Base-by-base conservation (phyloP, 768 basidiomycete genomes). In the Trichaptum fuscoviolaceum region DNA sequence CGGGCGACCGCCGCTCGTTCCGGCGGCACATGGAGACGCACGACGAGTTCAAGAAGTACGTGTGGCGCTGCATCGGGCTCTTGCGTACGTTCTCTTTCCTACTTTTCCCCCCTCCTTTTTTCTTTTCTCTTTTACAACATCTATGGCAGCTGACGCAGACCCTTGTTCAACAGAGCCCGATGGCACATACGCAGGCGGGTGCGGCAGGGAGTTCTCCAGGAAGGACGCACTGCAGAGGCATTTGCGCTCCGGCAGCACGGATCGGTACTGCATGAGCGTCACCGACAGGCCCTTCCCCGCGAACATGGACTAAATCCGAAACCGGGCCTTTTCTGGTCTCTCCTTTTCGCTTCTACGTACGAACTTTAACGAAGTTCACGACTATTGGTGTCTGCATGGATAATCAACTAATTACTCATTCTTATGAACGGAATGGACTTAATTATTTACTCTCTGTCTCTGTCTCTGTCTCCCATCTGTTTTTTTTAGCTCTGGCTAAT, bases 161-260 rank as follows among this genome's bases (percentile, higher is more conserved):
- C n/a, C n/a, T n/a, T n/a, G n/a, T n/a, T n/a, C n/a, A n/a, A 6
- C 30, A 61, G 59, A 34, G 24, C 15, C 10, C 24, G 59, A 61
- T 34, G 59, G 59, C 24, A 61, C 24, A 12, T 25, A 61, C 24
- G 25, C 24, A 3, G 59, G 59, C 10, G 59, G 59, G 18, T 80
- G 79, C 66, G 71, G 75, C 65, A 75, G 72, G 64, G 73, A 73
- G 65, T 80, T 80, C 60, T 77, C 77, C 63, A 72, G 79, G 69
- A 75, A 74, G 64, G 79, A 80, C 65, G 78, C 78, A 27, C 74
- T 80, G 67, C 77, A 79, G 69, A 74, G 78, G 62, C 79, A 79
- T 69, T 75, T 78, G 15, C 42, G 42, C 42, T 52, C 42, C 42
- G 20, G 42, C 42, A 12, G 42, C 42, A 52, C 42, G 20, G 42